Evolutionary conservation across 2,329 filamentous ascomycete species (phyloP).

Genomic region (Aspergillus jensenii): DNA sequence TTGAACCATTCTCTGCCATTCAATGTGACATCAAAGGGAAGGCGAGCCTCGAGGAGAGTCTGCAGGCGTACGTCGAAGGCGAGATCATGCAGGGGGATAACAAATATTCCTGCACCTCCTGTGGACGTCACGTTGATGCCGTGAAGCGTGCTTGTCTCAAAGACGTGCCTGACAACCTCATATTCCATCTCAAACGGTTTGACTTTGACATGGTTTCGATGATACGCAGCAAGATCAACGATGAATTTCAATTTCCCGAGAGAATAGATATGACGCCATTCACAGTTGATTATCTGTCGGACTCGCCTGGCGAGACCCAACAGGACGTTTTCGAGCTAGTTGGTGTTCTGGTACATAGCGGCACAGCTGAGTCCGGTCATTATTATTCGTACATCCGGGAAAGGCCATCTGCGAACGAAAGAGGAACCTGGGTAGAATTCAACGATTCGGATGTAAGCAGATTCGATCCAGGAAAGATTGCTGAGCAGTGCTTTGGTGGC

Average conservation of each 20-base stretch:
- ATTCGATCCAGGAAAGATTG: constrained; percentile 74
- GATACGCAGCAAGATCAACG: constrained; percentile 89
- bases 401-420: constrained; percentile 56
- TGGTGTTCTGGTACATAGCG: constrained; percentile 90
- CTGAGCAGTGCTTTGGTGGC: constrained; percentile 78
- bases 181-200: constrained; percentile 80
- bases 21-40: constrained; percentile 97
- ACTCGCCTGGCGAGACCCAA: constrained; percentile 54
- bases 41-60: constrained; percentile 74
- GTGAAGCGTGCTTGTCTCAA: constrained; percentile 89
- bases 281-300: constrained; percentile 78
- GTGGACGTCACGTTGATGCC: constrained; percentile 84
- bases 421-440: constrained; percentile 77
- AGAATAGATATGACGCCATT: constrained; percentile 86
- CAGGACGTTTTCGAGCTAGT: constrained; percentile 88
- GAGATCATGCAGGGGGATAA: constrained; percentile 98
- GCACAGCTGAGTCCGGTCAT: constrained; percentile 89
- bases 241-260: constrained; percentile 83
- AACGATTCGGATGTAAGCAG: constrained; percentile 81
- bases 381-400: constrained; percentile 96
- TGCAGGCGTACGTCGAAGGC: constrained; percentile 92
- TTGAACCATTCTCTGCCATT: constrained; percentile 90
- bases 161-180: constrained; percentile 87
- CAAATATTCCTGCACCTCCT: constrained; percentile 95
- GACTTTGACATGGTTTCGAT: constrained; percentile 61